Percentiles rank a stretch among this genome's conserved stretches.
These are phyloP conservation scores for Chlorella vulgaris DNA, from an alignment of 139 green algal genomes.

Conservation along the genomic window DNA sequence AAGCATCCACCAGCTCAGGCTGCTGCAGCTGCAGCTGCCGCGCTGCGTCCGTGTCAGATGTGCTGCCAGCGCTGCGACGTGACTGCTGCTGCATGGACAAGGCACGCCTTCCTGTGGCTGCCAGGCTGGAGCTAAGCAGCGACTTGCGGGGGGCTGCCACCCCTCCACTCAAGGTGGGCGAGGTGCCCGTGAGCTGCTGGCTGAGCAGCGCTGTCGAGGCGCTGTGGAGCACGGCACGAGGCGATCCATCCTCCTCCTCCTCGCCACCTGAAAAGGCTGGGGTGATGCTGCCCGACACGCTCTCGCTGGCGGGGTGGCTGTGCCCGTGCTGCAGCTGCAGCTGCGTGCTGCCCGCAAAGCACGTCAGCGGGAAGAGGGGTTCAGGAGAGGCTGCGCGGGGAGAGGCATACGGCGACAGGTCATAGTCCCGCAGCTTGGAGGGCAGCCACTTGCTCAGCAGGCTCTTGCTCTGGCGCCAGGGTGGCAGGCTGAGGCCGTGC, in stretches of 20 bases:
- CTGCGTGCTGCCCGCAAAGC: neutral
- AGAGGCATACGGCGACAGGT: slow-evolving; percentile 34
- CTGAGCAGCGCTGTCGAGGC: slow-evolving; percentile 16
- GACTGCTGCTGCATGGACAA: neutral
- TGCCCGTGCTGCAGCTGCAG: neutral
- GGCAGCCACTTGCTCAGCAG: slow-evolving; percentile 71
- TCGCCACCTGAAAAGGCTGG: slow-evolving; percentile 8
- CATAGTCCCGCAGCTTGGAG: slow-evolving; percentile 34
- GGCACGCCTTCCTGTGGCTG: slow-evolving; percentile 10
- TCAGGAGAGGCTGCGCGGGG: slow-evolving; percentile 22
- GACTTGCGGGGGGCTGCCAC: slow-evolving; percentile 10
- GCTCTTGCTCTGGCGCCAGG: slow-evolving; percentile 66
- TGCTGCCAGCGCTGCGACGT: neutral
- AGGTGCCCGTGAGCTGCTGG: neutral
- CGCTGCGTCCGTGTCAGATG: neutral
- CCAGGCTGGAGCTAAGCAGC: slow-evolving; percentile 28
- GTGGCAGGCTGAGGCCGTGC: slow-evolving; percentile 63
- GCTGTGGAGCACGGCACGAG: slow-evolving; percentile 34
- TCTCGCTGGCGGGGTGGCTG: slow-evolving; percentile 18
- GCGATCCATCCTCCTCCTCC: slow-evolving; percentile 36
- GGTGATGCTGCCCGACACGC: neutral
- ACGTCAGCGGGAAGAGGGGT: neutral
- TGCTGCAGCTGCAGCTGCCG: too few species aligned
- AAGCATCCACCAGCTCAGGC: neutral
- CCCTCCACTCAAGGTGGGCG: too few species aligned